Percentiles rank a stretch among this genome's conserved stretches.
Conservation (phyloP, 148 eudicot species). For the Amaranthus cruentus region DNA sequence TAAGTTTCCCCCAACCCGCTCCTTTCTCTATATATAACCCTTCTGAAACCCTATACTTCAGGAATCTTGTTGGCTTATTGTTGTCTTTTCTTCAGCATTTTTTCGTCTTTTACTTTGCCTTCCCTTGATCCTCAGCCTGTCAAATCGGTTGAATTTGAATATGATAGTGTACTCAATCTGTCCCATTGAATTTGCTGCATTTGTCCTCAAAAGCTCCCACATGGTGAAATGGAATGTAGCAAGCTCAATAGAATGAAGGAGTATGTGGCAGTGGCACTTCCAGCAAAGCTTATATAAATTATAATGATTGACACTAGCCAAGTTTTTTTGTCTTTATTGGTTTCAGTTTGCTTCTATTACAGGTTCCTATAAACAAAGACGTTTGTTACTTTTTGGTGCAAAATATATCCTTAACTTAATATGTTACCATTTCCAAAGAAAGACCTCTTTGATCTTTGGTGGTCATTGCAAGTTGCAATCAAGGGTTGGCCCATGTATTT, state of each 20-base stretch:
- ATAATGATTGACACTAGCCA: neutral
- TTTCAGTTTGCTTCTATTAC: neutral
- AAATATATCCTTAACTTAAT: neutral
- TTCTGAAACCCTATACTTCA: neutral
- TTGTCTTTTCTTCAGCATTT: neutral
- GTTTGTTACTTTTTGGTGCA: neutral
- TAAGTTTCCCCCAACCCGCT: no score
- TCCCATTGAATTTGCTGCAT: no score
- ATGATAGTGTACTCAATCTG: neutral
- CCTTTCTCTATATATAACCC: neutral
- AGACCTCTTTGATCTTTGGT: neutral
- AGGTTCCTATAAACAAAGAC: neutral
- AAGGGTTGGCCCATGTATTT: neutral
- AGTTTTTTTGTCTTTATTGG: neutral
- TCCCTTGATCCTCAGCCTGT: neutral
- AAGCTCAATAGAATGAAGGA: no score
- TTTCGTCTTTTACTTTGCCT: neutral
- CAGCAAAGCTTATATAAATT: neutral
- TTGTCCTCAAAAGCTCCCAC: no score
- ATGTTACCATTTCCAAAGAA: neutral
- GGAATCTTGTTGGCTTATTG: neutral
- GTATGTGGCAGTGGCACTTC: neutral
- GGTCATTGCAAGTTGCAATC: neutral
- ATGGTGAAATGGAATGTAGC: no score
- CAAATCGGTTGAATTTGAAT: neutral